phyloP scores from a whole-genome alignment of 2,329 filamentous ascomycete genomes.

The Hirsutella rhossiliensis region DNA sequence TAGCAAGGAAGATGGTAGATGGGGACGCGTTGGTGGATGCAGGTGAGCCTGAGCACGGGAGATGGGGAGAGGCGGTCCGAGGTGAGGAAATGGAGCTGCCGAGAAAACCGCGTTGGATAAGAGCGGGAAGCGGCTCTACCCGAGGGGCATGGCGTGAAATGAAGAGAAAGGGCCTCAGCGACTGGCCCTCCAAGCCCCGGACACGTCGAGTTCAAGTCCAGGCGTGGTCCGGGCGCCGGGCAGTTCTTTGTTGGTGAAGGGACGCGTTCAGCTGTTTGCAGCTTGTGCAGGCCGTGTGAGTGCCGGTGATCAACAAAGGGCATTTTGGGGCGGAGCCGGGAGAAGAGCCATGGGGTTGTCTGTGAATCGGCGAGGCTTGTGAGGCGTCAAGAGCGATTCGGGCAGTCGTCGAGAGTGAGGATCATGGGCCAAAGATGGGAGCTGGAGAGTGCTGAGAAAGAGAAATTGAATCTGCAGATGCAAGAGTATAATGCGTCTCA shows the following conservation, averaged over 20 bases:
- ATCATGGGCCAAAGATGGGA: neutral
- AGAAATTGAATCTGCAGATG: neutral
- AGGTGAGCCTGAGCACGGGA: too few relatives aligned
- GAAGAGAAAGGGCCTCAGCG: neutral
- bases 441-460: neutral
- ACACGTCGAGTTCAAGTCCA: neutral
- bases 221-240: neutral
- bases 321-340: slow-evolving; percentile 8
- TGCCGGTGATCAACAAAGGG: slow-evolving; percentile 12
- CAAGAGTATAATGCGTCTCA: too few relatives aligned
- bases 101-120: too few relatives aligned
- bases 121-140: too few relatives aligned
- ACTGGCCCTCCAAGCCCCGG: neutral
- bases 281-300: slow-evolving; percentile 2
- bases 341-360: neutral
- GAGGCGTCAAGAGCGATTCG: neutral
- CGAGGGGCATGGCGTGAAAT: neutral
- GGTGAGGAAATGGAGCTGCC: too few relatives aligned
- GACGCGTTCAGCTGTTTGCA: slow-evolving; percentile 2
- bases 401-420: too few relatives aligned
- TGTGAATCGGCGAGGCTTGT: neutral
- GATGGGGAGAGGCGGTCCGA: too few relatives aligned
- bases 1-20: neutral
- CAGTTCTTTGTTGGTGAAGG: neutral
- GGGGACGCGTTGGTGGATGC: too few relatives aligned